Conservation (phyloP, 1,284 basidiomycete species). For the Malassezia dermatis region DNA sequence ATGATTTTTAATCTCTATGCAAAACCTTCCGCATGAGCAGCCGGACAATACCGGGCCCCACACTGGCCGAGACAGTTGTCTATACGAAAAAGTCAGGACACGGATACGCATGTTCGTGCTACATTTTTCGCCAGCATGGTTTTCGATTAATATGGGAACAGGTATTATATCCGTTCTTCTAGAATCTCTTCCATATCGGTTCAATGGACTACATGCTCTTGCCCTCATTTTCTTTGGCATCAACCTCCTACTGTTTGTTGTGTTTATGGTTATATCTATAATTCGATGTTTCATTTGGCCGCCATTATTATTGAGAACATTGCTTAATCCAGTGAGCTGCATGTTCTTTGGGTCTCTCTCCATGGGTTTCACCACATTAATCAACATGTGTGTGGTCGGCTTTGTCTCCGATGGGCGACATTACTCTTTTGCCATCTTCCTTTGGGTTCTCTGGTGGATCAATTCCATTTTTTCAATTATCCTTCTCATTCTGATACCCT, state of each 20-base stretch:
- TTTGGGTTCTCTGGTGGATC: constrained; percentile 67
- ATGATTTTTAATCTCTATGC: background rate
- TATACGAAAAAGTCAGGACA: background rate
- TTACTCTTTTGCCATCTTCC: constrained; percentile 53
- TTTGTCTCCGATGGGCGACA: constrained; percentile 52
- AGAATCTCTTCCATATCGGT: constrained; percentile 51
- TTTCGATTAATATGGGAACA: constrained; percentile 49
- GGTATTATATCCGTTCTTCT: constrained; percentile 51
- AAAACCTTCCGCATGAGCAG: background rate
- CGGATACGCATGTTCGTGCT: background rate
- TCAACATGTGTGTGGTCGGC: constrained; percentile 54
- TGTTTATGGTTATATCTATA: constrained; percentile 51
- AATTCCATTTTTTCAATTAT: constrained; percentile 56
- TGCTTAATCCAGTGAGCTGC: constrained; percentile 58
- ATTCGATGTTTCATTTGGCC: constrained; percentile 57
- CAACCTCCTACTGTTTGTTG: constrained; percentile 58
- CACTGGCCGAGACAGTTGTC: background rate
- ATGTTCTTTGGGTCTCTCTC: constrained; percentile 62
- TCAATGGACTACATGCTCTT: constrained; percentile 48
- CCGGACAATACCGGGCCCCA: background rate
- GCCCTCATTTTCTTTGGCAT: constrained; percentile 57
- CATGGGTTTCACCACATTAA: constrained; percentile 61
- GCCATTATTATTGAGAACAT: constrained; percentile 54
- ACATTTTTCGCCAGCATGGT: constrained; percentile 34
- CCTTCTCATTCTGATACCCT: constrained; percentile 59